Evolutionary conservation across 768 basidiomycete species (phyloP).

Genomic region (Boletus bicolor): DNA sequence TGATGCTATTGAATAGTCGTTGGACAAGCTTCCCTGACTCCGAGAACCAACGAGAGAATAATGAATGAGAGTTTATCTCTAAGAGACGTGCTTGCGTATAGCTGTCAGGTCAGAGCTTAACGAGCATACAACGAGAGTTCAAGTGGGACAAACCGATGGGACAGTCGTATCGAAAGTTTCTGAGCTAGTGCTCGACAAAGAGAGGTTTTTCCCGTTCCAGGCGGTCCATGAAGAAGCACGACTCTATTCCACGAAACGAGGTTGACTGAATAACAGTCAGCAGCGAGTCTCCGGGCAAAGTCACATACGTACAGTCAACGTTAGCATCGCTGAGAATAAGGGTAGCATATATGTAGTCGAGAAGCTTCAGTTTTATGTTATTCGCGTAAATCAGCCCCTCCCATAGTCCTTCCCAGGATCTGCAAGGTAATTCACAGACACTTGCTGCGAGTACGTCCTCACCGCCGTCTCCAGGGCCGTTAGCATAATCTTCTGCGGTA

Average conservation of each 20-base stretch:
- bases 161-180: slow-evolving; percentile 88
- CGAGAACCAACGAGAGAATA: slow-evolving; percentile 99
- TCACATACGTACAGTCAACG: slow-evolving; percentile 66
- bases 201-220: slow-evolving; percentile 96
- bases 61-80: slow-evolving; percentile 97
- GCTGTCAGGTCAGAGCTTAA: slow-evolving; percentile 37
- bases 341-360: slow-evolving; percentile 95
- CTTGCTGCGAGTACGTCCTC: slow-evolving; percentile 85
- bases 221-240: slow-evolving; percentile 92
- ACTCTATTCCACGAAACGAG: slow-evolving; percentile 95
- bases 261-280: slow-evolving; percentile 54
- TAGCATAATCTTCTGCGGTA: slow-evolving; percentile 70
- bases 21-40: slow-evolving; percentile 99
- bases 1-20: slow-evolving; percentile 83
- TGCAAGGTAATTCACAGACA: slow-evolving; percentile 83
- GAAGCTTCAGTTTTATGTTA: slow-evolving; percentile 79
- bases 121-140: not conserved
- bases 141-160: slow-evolving; percentile 57
- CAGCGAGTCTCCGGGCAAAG: not conserved
- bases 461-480: slow-evolving; percentile 48
- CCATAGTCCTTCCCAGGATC: slow-evolving; percentile 89
- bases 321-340: slow-evolving; percentile 87
- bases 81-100: slow-evolving; percentile 85
- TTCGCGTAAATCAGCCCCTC: slow-evolving; percentile 82
- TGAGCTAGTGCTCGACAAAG: slow-evolving; percentile 93